These are phyloP conservation scores for Colletotrichum kahawae DNA, from an alignment of 2,329 filamentous ascomycete species.

Conservation along the genomic window DNA sequence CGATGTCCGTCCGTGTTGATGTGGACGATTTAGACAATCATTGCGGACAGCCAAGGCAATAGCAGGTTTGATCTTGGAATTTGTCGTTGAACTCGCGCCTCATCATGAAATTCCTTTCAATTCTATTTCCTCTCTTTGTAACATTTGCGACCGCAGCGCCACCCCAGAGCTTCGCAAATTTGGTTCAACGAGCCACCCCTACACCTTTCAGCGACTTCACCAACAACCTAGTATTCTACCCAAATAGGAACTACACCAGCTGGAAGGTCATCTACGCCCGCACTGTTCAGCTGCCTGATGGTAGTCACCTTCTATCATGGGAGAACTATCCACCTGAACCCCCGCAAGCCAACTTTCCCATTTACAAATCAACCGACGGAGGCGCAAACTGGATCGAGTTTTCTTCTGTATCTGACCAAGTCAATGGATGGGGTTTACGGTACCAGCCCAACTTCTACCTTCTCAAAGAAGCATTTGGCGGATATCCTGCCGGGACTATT, in stretches of 20 bases:
- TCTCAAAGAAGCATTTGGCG: constrained; percentile 60
- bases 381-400: constrained; percentile 67
- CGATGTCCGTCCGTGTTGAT: too few species aligned
- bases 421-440: constrained; percentile 67
- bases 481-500: constrained; percentile 65
- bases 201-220: neutral
- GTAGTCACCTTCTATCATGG: constrained; percentile 50
- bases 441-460: constrained; percentile 74
- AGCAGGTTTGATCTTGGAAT: neutral
- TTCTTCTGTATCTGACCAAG: constrained; percentile 65
- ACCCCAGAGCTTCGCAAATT: neutral
- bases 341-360: constrained; percentile 58
- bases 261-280: neutral
- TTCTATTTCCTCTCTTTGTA: neutral
- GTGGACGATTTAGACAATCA: neutral
- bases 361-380: constrained; percentile 54
- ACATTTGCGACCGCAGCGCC: neutral
- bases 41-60: neutral
- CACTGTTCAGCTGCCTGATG: neutral
- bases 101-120: neutral
- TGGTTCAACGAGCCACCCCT: neutral
- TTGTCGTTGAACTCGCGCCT: neutral
- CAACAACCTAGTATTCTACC: neutral
- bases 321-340: constrained; percentile 62
- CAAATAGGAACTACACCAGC: neutral